These are phyloP conservation scores for Telopea speciosissima DNA, from an alignment of 177 flowering plant genomes.

Conservation along the genomic window DNA sequence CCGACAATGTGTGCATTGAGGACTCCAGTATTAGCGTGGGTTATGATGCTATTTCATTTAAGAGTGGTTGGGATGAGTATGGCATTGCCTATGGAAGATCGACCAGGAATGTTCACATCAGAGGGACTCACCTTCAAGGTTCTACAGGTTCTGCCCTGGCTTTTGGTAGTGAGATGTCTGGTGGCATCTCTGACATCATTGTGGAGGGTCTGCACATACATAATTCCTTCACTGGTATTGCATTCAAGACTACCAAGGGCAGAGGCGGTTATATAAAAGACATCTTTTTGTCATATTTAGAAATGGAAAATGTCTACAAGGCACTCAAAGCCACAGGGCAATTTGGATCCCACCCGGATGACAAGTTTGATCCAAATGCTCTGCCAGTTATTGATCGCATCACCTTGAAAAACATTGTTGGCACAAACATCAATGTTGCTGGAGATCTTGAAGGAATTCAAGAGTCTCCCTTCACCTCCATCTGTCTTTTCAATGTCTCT, in stretches of 20 bases:
- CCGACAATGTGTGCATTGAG: constrained; percentile 72
- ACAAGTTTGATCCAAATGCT: constrained; percentile 58
- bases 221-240: constrained; percentile 54
- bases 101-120: constrained; percentile 51
- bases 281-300: constrained; percentile 44
- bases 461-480: constrained; percentile 66
- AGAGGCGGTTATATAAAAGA: constrained; percentile 72
- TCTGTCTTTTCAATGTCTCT: constrained; percentile 62
- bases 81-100: constrained; percentile 70
- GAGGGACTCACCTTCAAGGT: constrained; percentile 45
- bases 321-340: constrained; percentile 56
- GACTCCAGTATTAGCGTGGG: constrained; percentile 60
- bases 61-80: constrained; percentile 99
- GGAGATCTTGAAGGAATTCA: constrained; percentile 62
- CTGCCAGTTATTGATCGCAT: constrained; percentile 52
- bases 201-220: constrained; percentile 42
- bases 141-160: constrained; percentile 61
- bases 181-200: constrained; percentile 63
- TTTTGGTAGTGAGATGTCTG: constrained; percentile 95
- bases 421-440: constrained; percentile 51
- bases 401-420: constrained; percentile 50
- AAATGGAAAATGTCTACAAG: constrained; percentile 38
- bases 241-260: constrained; percentile 63
- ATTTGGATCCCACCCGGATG: constrained; percentile 68
- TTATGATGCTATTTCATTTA: constrained; percentile 67